Evolutionary conservation across 352 stramenopile genomes (phyloP), one percentile per base, ranked within the genome.

Genomic region (Globisporangium cystogenes): DNA sequence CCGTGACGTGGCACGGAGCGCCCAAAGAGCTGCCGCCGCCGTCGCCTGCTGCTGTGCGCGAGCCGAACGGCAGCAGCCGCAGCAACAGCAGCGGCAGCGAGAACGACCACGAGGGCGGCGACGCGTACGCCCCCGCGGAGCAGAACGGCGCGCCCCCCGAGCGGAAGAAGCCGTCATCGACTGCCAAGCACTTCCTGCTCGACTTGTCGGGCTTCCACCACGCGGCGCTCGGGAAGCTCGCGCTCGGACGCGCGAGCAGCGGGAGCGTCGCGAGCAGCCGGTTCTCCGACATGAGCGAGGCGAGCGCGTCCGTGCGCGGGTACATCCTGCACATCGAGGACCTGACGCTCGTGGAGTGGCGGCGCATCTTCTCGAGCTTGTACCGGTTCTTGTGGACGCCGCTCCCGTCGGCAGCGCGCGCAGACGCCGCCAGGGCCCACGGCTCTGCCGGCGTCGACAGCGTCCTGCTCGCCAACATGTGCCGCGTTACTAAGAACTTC

Each of bases 321-420:
- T 90, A 84, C 57, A 57, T 90, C 27, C 47, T 88, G 20, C 65
- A 74, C 0, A 55, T 90, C 8, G 77, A 90, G 36, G 80, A 90
- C 44, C 65, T 90, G 31, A 84, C 77, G 1, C 65, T 68, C 43
- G 52, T 41, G 0, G 75, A 88, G 62, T 91, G 81, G 81, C 86
- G 76, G 60, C 60, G 59, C n/a, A 84, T 91, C 54, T 91, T 91
- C 60, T 60, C 53, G 11, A 64, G 77, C 3, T 54, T 91, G 18
- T 91, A 76, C 48, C 67, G 57, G 3, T 76, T 86, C 59, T 51
- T 91, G 29, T 82, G 70, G 71, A 5, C 16, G 0, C 33, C 33
- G 6, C 47, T 27, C 16, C 7, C 14, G 33, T 39, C 33, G 18
- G 35, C 24, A 1, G 26, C 7, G 27, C 48, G 39, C 42, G 26